Conservation (phyloP, 2,329 filamentous ascomycete genomes). For the Fusarium torreyae region DNA sequence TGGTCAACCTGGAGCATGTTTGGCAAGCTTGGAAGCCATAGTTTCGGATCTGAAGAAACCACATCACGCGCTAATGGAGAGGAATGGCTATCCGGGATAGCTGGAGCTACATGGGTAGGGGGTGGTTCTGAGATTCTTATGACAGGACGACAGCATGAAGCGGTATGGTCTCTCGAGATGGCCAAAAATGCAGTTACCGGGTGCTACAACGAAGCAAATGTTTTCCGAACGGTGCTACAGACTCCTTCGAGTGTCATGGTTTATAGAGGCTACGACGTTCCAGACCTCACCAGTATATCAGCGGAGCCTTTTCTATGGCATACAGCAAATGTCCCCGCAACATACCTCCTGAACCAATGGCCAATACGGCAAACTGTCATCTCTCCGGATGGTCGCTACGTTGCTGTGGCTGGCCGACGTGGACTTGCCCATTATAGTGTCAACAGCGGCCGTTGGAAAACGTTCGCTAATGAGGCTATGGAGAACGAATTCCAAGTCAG, state of each 20-base stretch:
- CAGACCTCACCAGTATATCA: slow-evolving; percentile 91
- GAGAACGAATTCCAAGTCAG: slow-evolving; percentile 94
- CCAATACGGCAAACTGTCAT: slow-evolving; percentile 90
- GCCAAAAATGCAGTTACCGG: slow-evolving; percentile 93
- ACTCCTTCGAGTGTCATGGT: slow-evolving; percentile 91
- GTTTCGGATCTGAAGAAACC: slow-evolving; percentile 79
- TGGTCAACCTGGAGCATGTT: slow-evolving; percentile 99
- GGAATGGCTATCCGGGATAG: slow-evolving; percentile 85
- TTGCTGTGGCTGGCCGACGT: slow-evolving; percentile 93
- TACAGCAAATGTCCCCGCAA: slow-evolving; percentile 85
- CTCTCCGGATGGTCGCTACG: slow-evolving; percentile 92
- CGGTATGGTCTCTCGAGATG: slow-evolving; percentile 91
- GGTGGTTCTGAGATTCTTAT: slow-evolving; percentile 90
- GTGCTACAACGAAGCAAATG: slow-evolving; percentile 91
- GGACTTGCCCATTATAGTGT: slow-evolving; percentile 97
- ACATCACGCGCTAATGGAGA: slow-evolving; percentile 80
- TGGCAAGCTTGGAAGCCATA: slow-evolving; percentile 88
- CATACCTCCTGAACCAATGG: slow-evolving; percentile 93
- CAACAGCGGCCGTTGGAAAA: slow-evolving; percentile 95
- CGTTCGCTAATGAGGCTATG: slow-evolving; percentile 83
- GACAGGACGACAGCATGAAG: slow-evolving; percentile 78
- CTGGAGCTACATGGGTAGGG: slow-evolving; percentile 86
- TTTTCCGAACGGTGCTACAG: slow-evolving; percentile 89
- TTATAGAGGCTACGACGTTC: slow-evolving; percentile 92
- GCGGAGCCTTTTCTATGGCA: slow-evolving; percentile 97